Percentiles rank a stretch among this genome's conserved stretches.
These are phyloP conservation scores for Castanopsis chinensis DNA, from an alignment of 306 rosid genomes.

Conservation along the genomic window DNA sequence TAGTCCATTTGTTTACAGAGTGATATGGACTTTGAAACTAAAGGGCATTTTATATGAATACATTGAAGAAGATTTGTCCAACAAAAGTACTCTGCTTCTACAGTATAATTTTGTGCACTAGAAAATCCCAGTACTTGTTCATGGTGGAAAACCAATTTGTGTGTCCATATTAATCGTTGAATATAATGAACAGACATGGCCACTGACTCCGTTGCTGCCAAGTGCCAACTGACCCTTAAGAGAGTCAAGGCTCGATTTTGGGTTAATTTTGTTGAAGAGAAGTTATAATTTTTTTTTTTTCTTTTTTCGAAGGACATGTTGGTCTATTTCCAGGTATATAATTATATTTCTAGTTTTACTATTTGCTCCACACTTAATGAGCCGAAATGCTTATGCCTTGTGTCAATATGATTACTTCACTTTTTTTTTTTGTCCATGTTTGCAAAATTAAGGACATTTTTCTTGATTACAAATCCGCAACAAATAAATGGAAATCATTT, in stretches of 20 bases:
- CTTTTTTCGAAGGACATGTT: too few relatives aligned
- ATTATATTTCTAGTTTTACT: too few relatives aligned
- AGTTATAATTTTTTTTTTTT: conserved; percentile 5
- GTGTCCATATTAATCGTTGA: conserved; percentile 50
- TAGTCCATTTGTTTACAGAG: conserved; percentile 49
- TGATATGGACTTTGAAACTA: conserved; percentile 43
- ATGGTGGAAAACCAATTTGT: conserved; percentile 42
- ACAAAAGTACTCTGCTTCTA: conserved; percentile 41
- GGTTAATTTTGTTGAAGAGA: conserved; percentile 30
- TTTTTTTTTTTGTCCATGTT: too few relatives aligned
- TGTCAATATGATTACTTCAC: too few relatives aligned
- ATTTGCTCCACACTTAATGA: not conserved
- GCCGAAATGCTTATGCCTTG: too few relatives aligned
- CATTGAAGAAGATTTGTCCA: conserved; percentile 46
- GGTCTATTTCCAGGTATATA: not conserved
- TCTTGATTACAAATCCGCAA: too few relatives aligned
- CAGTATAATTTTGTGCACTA: conserved; percentile 48
- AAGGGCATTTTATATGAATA: conserved; percentile 49
- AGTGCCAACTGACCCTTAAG: conserved; percentile 37
- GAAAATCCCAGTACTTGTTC: conserved; percentile 54
- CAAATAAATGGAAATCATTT: too few relatives aligned
- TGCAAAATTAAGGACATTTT: too few relatives aligned
- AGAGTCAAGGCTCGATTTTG: conserved; percentile 50
- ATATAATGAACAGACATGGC: conserved; percentile 52
- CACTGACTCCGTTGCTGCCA: conserved; percentile 38